Evolutionary conservation across 129 eudicot genomes (phyloP).

Genomic region (Solidago caesia): DNA sequence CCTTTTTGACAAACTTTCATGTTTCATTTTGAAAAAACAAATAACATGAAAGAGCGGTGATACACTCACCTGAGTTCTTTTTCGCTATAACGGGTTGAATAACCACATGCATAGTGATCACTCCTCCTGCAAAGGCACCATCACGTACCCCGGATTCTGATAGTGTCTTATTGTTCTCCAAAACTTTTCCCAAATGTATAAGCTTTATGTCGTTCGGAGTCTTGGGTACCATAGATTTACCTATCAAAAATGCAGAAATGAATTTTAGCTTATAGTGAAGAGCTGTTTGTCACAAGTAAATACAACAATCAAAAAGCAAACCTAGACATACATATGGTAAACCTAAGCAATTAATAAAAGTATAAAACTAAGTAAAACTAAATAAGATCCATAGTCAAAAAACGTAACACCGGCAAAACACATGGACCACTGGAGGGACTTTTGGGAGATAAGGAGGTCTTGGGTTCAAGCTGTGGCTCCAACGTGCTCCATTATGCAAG

Average conservation of each 20-base stretch:
- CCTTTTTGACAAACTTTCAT: too few species aligned
- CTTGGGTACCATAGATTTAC: constrained; percentile 62
- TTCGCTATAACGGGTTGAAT: constrained; percentile 66
- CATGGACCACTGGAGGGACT: too few species aligned
- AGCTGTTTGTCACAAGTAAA: neutral
- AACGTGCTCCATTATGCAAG: too few species aligned
- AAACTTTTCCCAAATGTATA: constrained; percentile 65
- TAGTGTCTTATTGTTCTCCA: constrained; percentile 71
- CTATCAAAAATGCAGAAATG: constrained; percentile 31
- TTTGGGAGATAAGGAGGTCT: too few species aligned
- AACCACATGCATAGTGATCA: constrained; percentile 82
- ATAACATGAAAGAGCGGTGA: constrained; percentile 7
- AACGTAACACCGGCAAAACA: neutral
- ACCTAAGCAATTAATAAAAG: neutral
- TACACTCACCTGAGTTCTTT: constrained; percentile 55
- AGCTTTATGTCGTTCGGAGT: constrained; percentile 57
- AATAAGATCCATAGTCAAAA: neutral
- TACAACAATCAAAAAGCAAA: neutral
- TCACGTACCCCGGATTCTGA: constrained; percentile 53
- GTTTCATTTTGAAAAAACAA: neutral
- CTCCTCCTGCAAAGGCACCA: constrained; percentile 67
- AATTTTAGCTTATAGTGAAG: neutral
- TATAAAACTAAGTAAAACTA: neutral
- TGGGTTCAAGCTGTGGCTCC: too few species aligned
- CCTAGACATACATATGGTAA: constrained; percentile 7